A percentile compares a stretch with the other conserved stretches of the same genome.
phyloP scores from a whole-genome alignment of 2,329 filamentous ascomycete species.

The Curvularia spicifera region DNA sequence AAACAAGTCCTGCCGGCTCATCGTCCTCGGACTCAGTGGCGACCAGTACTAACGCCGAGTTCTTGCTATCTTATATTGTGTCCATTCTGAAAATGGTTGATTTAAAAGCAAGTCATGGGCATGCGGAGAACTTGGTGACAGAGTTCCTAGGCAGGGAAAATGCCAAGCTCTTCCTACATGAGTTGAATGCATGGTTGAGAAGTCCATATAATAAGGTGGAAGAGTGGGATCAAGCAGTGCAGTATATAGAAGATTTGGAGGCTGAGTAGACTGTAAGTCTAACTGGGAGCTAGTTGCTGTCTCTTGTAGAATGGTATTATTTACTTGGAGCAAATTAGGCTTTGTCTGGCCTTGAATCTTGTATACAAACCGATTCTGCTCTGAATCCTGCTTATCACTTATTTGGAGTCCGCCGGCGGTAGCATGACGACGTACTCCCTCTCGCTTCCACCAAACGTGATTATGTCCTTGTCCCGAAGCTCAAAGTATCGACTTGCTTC shows the following conservation, averaged over 20 bases:
- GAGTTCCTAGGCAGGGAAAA: conserved; percentile 80
- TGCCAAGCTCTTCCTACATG: conserved; percentile 80
- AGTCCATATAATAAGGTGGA: conserved; percentile 76
- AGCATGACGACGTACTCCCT: conserved; percentile 97
- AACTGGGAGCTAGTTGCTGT: neutral
- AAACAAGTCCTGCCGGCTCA: conserved; percentile 44
- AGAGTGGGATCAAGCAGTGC: conserved; percentile 81
- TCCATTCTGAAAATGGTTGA: conserved; percentile 84
- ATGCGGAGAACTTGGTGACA: conserved; percentile 77
- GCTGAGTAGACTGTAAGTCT: neutral
- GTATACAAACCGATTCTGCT: neutral
- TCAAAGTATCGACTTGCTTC: conserved; percentile 83
- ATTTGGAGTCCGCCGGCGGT: conserved; percentile 47
- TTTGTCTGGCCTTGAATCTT: neutral
- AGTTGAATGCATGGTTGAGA: conserved; percentile 79
- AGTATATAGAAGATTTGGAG: conserved; percentile 59
- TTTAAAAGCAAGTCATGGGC: conserved; percentile 76
- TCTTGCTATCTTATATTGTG: conserved; percentile 83
- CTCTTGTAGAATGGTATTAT: neutral
- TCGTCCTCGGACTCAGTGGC: conserved; percentile 25
- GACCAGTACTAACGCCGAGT: conserved; percentile 74
- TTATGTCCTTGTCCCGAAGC: conserved; percentile 83
- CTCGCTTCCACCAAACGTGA: conserved; percentile 85
- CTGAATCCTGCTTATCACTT: neutral
- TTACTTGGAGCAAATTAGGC: neutral